Evolutionary conservation across 1,139 yeast genomes (phyloP).

Genomic region (Pichia sp.): DNA sequence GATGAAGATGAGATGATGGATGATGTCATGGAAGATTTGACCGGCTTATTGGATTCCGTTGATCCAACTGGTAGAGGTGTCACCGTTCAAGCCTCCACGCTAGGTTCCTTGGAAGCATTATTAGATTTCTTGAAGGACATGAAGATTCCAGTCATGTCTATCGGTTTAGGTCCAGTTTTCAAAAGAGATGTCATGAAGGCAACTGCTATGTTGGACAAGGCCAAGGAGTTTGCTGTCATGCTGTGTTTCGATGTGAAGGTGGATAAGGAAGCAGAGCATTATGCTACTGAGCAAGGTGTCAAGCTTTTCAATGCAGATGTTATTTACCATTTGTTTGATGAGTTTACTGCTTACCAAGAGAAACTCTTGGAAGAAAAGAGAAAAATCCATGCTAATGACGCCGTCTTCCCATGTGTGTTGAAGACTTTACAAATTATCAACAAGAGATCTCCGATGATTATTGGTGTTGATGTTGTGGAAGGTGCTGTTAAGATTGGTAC

Average conservation of each 20-base stretch:
- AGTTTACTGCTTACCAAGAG: conserved; percentile 87
- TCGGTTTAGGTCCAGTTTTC: conserved; percentile 95
- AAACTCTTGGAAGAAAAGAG: conserved; percentile 85
- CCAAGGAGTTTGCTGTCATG: conserved; percentile 94
- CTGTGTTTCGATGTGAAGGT: conserved; percentile 95
- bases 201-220: conserved; percentile 91
- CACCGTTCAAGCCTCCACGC: conserved; percentile 95
- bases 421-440: conserved; percentile 94
- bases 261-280: conserved; percentile 97
- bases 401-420: conserved; percentile 92
- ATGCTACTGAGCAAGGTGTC: conserved; percentile 88
- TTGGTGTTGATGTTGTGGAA: conserved; percentile 95
- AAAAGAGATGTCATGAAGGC: conserved; percentile 99
- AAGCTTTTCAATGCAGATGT: conserved; percentile 93
- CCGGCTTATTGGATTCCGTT: conserved; percentile 90
- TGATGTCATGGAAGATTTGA: conserved; percentile 97
- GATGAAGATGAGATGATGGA: conserved; percentile 97
- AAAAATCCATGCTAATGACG: conserved; percentile 79
- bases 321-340: conserved; percentile 93
- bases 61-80: conserved; percentile 96
- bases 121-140: conserved; percentile 94
- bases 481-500: conserved; percentile 89
- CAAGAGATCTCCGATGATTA: conserved; percentile 98
- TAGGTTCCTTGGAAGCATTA: conserved; percentile 96
- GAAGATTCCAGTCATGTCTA: conserved; percentile 99